Conservation (phyloP, 495 filamentous ascomycete genomes). For the Penicillium cosmopolitanum region DNA sequence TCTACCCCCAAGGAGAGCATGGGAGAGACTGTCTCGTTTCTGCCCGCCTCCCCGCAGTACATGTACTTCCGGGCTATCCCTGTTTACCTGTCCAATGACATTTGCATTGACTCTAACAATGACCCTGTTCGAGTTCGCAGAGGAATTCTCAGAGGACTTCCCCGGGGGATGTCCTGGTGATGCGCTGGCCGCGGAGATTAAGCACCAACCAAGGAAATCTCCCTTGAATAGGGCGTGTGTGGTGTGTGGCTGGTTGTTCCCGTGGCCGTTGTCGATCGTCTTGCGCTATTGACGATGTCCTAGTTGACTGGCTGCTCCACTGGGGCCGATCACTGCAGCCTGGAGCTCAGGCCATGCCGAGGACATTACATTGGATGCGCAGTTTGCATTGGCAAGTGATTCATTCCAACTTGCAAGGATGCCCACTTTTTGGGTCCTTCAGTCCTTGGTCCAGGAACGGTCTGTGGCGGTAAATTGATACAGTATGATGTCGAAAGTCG, state of each 20-base stretch:
- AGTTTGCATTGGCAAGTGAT: neutral
- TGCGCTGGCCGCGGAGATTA: conserved; percentile 17
- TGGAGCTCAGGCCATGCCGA: conserved; percentile 1
- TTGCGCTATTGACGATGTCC: neutral
- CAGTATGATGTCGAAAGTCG: neutral
- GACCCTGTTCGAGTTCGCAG: neutral
- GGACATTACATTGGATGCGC: neutral
- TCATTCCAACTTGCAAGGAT: neutral
- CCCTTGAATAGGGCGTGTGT: neutral
- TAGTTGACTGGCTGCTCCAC: conserved; percentile 1
- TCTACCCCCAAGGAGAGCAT: neutral
- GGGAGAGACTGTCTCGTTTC: neutral
- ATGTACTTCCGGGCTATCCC: conserved; percentile 7
- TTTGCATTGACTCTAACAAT: neutral
- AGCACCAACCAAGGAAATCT: neutral
- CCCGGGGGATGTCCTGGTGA: neutral
- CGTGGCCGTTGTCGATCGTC: conserved; percentile 4
- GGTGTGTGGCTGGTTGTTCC: conserved; percentile 4
- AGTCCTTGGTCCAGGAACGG: neutral
- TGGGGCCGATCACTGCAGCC: conserved; percentile 3
- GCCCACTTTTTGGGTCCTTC: neutral
- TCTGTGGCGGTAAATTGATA: neutral
- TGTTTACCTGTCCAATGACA: conserved; percentile 12
- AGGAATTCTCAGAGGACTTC: neutral
- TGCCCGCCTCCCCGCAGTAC: neutral